These are phyloP conservation scores for Luffa aegyptiaca DNA, from an alignment of 306 rosid species.

Conservation along the genomic window DNA sequence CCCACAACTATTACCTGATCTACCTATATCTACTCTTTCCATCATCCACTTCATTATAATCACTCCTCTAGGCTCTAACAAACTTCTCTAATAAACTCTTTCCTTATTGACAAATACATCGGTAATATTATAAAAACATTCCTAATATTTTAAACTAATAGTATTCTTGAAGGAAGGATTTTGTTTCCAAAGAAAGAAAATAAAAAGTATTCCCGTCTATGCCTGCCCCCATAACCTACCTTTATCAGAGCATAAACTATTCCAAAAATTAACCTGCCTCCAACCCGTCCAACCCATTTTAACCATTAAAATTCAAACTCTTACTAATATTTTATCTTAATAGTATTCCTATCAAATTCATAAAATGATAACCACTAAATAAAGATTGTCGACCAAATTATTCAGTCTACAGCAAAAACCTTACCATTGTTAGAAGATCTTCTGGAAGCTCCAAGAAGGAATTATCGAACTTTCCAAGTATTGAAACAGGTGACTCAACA, in stretches of 20 bases:
- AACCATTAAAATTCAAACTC: background rate
- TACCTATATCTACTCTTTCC: no score
- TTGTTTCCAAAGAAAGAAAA: no score
- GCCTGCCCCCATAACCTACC: background rate
- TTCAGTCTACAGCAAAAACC: slow-evolving; percentile 7
- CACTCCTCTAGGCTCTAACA: no score
- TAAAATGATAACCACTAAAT: background rate
- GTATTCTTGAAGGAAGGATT: no score
- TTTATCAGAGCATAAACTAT: background rate
- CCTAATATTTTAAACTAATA: no score
- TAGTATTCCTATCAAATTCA: background rate
- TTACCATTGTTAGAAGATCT: slow-evolving; percentile 87
- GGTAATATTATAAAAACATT: no score
- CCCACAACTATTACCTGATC: no score
- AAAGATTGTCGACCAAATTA: background rate
- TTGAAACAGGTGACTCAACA: slow-evolving; percentile 86
- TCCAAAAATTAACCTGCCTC: background rate
- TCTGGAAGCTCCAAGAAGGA: slow-evolving; percentile 89
- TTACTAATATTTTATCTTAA: background rate
- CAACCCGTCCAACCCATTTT: background rate
- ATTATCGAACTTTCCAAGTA: slow-evolving; percentile 74
- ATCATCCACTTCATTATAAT: no score
- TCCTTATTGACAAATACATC: no score
- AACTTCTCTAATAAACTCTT: no score
- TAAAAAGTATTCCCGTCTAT: no score